Evolutionary conservation across 2,329 filamentous ascomycete genomes (phyloP).

Genomic region (Thermothelomyces thermophilus): DNA sequence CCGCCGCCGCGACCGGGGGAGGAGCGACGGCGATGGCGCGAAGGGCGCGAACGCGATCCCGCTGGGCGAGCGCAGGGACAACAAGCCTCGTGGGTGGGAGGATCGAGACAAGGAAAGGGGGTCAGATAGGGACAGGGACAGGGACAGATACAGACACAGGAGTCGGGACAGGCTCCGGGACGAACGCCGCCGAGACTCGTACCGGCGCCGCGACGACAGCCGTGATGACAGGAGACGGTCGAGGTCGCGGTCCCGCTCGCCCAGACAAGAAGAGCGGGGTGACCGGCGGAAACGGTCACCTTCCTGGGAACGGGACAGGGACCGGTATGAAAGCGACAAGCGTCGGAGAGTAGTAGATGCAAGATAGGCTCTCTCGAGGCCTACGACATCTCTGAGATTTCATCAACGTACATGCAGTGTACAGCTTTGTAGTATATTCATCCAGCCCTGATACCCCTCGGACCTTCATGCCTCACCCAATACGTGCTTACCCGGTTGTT

Average conservation of each 20-base stretch:
- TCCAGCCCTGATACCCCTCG: constrained; percentile 4
- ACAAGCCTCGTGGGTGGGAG: constrained; percentile 31
- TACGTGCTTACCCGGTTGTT: background rate
- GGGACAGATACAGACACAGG: constrained; percentile 30
- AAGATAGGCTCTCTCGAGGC: constrained; percentile 21
- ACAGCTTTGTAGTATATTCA: background rate
- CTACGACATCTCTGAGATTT: too few species aligned
- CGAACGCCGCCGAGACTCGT: constrained; percentile 14
- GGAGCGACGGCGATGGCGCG: constrained; percentile 37
- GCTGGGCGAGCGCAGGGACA: constrained; percentile 53
- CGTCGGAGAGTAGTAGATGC: constrained; percentile 52
- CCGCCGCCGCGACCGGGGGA: constrained; percentile 32
- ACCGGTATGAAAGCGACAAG: constrained; percentile 53
- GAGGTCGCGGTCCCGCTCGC: constrained; percentile 49
- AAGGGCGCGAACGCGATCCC: constrained; percentile 67
- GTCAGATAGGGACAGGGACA: constrained; percentile 31
- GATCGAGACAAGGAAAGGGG: constrained; percentile 32
- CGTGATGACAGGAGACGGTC: constrained; percentile 32
- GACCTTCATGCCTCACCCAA: background rate
- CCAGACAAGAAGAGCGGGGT: constrained; percentile 36
- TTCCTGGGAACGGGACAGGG: constrained; percentile 46
- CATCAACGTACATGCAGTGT: too few species aligned
- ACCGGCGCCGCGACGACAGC: constrained; percentile 27
- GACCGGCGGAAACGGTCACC: constrained; percentile 52
- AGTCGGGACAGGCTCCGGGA: constrained; percentile 29